phyloP scores from a whole-genome alignment of 2,329 filamentous ascomycete genomes.

The Scytalidium sp. region DNA sequence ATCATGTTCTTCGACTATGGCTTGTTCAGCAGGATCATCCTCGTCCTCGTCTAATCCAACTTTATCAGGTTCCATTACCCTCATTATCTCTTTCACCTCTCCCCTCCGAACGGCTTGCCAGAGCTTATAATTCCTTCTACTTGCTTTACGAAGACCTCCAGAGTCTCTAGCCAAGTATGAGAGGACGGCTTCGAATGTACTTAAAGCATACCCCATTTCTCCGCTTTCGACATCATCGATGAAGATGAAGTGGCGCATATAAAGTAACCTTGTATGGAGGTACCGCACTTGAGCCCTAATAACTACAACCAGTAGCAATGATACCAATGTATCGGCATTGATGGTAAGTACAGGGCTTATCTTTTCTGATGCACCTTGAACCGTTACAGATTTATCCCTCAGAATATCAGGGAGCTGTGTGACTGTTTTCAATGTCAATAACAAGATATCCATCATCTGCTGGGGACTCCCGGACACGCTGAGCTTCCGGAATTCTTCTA shows the following conservation, averaged over 20 bases:
- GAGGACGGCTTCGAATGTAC: slow-evolving; percentile 91
- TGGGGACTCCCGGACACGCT: slow-evolving; percentile 49
- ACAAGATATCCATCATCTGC: slow-evolving; percentile 33
- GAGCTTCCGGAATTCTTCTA: slow-evolving; percentile 93
- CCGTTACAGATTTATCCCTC: slow-evolving; percentile 18
- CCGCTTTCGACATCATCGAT: slow-evolving; percentile 96
- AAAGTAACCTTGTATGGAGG: slow-evolving; percentile 83
- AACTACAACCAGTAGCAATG: slow-evolving; percentile 84
- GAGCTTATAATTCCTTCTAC: slow-evolving; percentile 77
- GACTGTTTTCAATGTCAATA: slow-evolving; percentile 67
- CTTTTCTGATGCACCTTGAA: slow-evolving; percentile 29
- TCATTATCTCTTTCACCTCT: slow-evolving; percentile 69
- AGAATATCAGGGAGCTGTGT: slow-evolving; percentile 63
- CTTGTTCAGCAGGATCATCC: slow-evolving; percentile 33
- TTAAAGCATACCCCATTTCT: slow-evolving; percentile 92
- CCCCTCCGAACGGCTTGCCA: slow-evolving; percentile 87
- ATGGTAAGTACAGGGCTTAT: slow-evolving; percentile 56
- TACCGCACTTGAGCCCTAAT: slow-evolving; percentile 87
- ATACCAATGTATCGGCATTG: slow-evolving; percentile 86
- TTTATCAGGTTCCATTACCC: slow-evolving; percentile 71
- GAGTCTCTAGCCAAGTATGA: slow-evolving; percentile 85
- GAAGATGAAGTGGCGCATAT: slow-evolving; percentile 97
- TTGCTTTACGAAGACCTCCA: slow-evolving; percentile 76
- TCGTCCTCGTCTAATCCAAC: slow-evolving; percentile 24
- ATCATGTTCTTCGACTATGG: slow-evolving; percentile 41